These are phyloP conservation scores for Claviceps sp. DNA, from an alignment of 2,329 filamentous ascomycete genomes.

Conservation along the genomic window DNA sequence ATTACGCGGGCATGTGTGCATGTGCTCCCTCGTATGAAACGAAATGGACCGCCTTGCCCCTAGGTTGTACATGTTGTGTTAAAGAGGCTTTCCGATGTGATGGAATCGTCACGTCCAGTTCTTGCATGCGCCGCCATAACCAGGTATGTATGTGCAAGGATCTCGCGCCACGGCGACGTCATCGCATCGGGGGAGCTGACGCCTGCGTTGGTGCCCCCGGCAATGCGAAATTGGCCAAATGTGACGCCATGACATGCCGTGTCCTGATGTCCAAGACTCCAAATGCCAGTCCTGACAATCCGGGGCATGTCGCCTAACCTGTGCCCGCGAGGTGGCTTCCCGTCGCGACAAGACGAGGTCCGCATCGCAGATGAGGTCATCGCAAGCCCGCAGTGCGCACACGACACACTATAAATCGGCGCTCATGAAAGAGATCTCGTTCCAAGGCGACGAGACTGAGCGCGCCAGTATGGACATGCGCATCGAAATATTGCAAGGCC, in stretches of 20 bases:
- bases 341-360: too few relatives aligned
- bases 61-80: background rate
- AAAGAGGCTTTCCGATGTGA: background rate
- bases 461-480: too few relatives aligned
- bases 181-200: conserved; percentile 7
- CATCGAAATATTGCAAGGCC: too few relatives aligned
- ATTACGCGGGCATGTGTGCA: conserved; percentile 6
- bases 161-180: conserved; percentile 4
- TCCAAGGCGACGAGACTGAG: too few relatives aligned
- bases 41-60: background rate
- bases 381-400: too few relatives aligned
- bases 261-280: background rate
- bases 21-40: conserved; percentile 4
- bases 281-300: too few relatives aligned
- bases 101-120: conserved; percentile 5
- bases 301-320: background rate
- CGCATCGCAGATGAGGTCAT: too few relatives aligned
- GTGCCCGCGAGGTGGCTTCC: too few relatives aligned
- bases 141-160: background rate
- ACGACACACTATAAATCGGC: too few relatives aligned
- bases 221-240: conserved; percentile 1
- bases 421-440: too few relatives aligned
- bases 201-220: conserved; percentile 4
- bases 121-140: conserved; percentile 2
- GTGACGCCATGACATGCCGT: conserved; percentile 7